Base-by-base conservation (phyloP, 1,284 basidiomycete species). In the Agroathelia rolfsii region DNA sequence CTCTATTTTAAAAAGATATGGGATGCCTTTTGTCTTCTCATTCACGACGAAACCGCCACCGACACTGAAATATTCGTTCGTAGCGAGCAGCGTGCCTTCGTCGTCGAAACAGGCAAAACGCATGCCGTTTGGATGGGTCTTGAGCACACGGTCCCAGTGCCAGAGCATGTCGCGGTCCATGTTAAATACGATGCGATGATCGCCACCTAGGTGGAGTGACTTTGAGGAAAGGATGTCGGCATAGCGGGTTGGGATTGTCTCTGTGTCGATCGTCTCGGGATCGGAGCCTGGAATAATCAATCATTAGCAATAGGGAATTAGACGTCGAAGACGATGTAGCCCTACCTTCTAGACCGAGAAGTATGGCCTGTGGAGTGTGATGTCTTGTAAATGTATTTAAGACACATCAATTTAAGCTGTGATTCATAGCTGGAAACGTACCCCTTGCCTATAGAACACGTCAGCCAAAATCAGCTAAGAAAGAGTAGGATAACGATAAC, bases 1-100 rank as follows among this genome's bases (percentile, higher is more conserved):
- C n/a, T n/a, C n/a, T n/a, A n/a, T n/a, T n/a, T n/a, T n/a, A n/a
- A n/a, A n/a, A n/a, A n/a, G n/a, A n/a, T n/a, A n/a, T n/a, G n/a
- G n/a, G n/a, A n/a, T n/a, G n/a, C 82, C 76, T 64, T 88, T 81
- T 2, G 86, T 90, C 50, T 85, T 84, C 18, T 88, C 84, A 44
- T 90, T 90, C 12, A 89, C 86, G 8, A 92, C 87, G 47, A 93
- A 93, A 3, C 88, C 89, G 31, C 88, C 89, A 3, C 88, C 88
- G 30, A 93, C 85, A 38, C 80, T 77, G 50, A 89, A 97, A 50
- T 94, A 97, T 51, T 93, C 87, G 48, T 97, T 97, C 9, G 87
- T 94, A 1, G 93, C 93, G 34, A 97, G 63, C 43, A 97, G 61
- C 45, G 88, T 76, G 1, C 94, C 93, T 8, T 81, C 63, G 26